Percentiles rank a stretch among this genome's conserved stretches.
Conservation (phyloP, 176 grass and related monocot species). For the Oryza nivara region DNA sequence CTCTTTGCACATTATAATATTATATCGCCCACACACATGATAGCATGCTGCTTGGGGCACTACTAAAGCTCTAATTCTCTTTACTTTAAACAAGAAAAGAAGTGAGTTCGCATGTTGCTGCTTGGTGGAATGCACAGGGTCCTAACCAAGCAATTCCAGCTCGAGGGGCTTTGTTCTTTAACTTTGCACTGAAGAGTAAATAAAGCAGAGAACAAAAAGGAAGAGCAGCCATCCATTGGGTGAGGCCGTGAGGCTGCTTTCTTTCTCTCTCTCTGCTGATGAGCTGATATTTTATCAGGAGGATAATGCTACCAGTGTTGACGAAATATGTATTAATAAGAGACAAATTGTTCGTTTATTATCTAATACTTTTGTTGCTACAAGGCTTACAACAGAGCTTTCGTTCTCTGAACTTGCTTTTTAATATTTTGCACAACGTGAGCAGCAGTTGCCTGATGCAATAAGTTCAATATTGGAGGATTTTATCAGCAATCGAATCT, state of each 20-base stretch:
- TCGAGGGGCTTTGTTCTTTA: constrained; percentile 53
- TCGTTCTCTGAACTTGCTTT: too few relatives aligned
- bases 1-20: constrained; percentile 34
- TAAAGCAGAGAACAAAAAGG: constrained; percentile 32
- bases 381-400: background rate
- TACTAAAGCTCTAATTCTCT: constrained; percentile 57
- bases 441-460: too few relatives aligned
- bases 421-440: background rate
- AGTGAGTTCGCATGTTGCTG: constrained; percentile 24
- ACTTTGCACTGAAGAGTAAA: constrained; percentile 51
- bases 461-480: background rate
- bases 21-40: constrained; percentile 33
- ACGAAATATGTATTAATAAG: too few relatives aligned
- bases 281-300: background rate
- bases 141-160: constrained; percentile 47
- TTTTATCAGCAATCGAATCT: background rate
- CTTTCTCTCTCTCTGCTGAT: constrained; percentile 16
- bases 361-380: too few relatives aligned
- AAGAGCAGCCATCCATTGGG: constrained; percentile 27
- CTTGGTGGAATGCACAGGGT: constrained; percentile 51
- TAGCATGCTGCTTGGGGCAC: constrained; percentile 55
- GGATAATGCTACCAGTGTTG: too few relatives aligned
- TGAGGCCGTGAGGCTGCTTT: constrained; percentile 40
- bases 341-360: too few relatives aligned
- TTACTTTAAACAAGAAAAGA: constrained; percentile 57